Base-by-base conservation (phyloP, 495 filamentous ascomycete genomes). In the Durotheca rogersii region DNA sequence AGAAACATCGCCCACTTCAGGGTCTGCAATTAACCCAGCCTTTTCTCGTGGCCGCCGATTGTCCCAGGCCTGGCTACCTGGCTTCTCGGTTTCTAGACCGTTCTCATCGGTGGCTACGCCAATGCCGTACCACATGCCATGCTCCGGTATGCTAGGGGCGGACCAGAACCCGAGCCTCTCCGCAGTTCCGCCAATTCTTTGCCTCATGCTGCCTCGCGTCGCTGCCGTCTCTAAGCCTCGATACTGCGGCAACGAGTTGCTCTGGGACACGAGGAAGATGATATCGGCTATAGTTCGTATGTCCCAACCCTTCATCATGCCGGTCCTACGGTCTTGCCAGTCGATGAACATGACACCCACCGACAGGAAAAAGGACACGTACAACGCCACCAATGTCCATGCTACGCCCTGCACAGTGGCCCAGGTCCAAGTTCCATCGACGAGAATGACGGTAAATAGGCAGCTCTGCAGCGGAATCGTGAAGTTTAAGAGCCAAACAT, bases 131-230 rank as follows among this genome's bases (percentile, higher is more conserved):
- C 73, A 77, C 23, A 71, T 64, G 19, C 67, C 61, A 14, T 59
- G 47, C 7, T 60, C 47, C 7, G 60, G 56, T 33, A 37, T 40
- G n/a, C 58, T 55, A 7, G 62, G 55, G 15, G 50, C 47, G 37
- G 77, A 80, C 90, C 90, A 96, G 64, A 95, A 95, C 5, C 90
- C 88, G 18, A 96, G 76, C 17, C 82, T 78, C 46, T 91, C 81
- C 7, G 75, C 66, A 29, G 79, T 77, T 9, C 71, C 70, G 20
- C 68, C 64, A 9, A 88, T 71, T 14, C 72, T 69, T 16, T 68
- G 51, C 39, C 59, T 72, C 44, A 77, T 73, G 60, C 73, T 35
- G 56, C 68, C 53, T 71, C 78, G 37, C 65, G 80, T 67, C 78
- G 85, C 11, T 71, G 83, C 53, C 70, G 78, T 49, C 75, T 80